A percentile compares a stretch with the other conserved stretches of the same genome.
phyloP scores from a whole-genome alignment of 1,284 basidiomycete species.

The Rhodotorula glutinis region DNA sequence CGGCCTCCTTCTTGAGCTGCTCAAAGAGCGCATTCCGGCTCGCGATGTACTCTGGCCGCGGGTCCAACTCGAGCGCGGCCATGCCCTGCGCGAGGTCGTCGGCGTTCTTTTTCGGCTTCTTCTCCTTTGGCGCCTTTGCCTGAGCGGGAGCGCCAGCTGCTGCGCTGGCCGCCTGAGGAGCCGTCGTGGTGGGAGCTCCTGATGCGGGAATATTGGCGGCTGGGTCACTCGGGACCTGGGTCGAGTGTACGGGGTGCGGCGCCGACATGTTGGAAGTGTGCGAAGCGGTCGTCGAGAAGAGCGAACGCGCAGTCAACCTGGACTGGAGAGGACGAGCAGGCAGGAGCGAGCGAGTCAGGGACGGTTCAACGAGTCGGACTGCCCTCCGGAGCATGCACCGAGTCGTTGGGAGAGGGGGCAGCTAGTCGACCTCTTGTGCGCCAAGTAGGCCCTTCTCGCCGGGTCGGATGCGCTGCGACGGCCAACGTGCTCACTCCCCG shows the following conservation, averaged over 20 bases:
- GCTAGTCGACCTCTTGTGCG: neutral
- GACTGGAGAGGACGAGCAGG: neutral
- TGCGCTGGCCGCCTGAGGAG: neutral
- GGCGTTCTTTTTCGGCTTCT: constrained; percentile 29
- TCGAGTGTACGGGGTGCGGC: constrained; percentile 49
- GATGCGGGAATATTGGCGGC: constrained; percentile 1
- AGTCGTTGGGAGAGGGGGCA: no score
- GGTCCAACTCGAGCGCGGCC: constrained; percentile 61
- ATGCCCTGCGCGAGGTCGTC: constrained; percentile 41
- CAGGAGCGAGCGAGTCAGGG: neutral
- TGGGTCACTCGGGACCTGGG: constrained; percentile 44
- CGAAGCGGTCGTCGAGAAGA: constrained; percentile 4
- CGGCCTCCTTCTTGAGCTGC: constrained; percentile 79
- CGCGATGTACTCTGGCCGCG: constrained; percentile 81
- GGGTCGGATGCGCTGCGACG: neutral
- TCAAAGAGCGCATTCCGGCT: constrained; percentile 89
- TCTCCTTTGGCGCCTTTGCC: constrained; percentile 36
- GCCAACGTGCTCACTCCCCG: no score
- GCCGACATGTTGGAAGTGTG: constrained; percentile 34
- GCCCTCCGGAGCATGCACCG: constrained; percentile 28
- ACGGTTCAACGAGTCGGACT: neutral
- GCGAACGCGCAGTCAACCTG: neutral
- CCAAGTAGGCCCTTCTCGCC: neutral
- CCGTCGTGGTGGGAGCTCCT: constrained; percentile 10
- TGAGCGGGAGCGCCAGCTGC: neutral